Evolutionary conservation across 108 stramenopile species (phyloP).

Genomic region (Parmales sp.): DNA sequence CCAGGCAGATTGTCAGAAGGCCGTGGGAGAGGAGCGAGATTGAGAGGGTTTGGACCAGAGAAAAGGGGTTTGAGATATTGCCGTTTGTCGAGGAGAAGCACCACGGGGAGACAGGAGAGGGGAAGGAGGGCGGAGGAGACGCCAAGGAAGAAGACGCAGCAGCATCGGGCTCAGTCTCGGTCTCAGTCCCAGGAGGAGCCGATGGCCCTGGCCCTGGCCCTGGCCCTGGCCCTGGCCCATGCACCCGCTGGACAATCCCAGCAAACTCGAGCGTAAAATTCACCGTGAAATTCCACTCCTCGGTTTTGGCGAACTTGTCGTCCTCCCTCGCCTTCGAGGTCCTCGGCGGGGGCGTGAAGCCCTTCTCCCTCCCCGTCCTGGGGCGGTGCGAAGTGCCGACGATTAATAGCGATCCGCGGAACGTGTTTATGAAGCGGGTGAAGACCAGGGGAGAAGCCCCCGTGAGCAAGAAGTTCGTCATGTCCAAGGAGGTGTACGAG

Average conservation of each 20-base stretch:
- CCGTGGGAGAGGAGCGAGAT: neutral
- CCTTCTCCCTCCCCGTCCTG: slow-evolving; percentile 12
- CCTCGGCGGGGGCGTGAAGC: slow-evolving; percentile 23
- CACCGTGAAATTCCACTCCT: slow-evolving; percentile 28
- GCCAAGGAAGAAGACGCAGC: neutral
- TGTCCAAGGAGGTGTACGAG: slow-evolving; percentile 27
- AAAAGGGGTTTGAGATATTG: neutral
- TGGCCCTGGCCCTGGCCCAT: neutral
- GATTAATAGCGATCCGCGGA: slow-evolving; percentile 42
- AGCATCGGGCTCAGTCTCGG: too few relatives aligned
- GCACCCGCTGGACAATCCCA: slow-evolving; percentile 35
- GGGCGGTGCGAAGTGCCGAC: slow-evolving; percentile 38
- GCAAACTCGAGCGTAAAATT: slow-evolving; percentile 16
- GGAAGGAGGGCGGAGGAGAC: too few relatives aligned
- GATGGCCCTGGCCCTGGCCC: slow-evolving; percentile 6
- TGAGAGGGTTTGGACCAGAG: neutral
- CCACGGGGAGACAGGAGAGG: too few relatives aligned
- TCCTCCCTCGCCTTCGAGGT: slow-evolving; percentile 36
- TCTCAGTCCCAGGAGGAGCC: neutral
- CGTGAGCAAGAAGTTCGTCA: slow-evolving; percentile 15
- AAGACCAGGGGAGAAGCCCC: slow-evolving; percentile 29
- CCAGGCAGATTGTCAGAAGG: slow-evolving; percentile 1
- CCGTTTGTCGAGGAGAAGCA: slow-evolving; percentile 7
- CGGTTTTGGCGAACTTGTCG: slow-evolving; percentile 20
- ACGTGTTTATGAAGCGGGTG: slow-evolving; percentile 46